Evolutionary conservation across 2,329 filamentous ascomycete species (phyloP).

Genomic region (Penicillium polonicum): DNA sequence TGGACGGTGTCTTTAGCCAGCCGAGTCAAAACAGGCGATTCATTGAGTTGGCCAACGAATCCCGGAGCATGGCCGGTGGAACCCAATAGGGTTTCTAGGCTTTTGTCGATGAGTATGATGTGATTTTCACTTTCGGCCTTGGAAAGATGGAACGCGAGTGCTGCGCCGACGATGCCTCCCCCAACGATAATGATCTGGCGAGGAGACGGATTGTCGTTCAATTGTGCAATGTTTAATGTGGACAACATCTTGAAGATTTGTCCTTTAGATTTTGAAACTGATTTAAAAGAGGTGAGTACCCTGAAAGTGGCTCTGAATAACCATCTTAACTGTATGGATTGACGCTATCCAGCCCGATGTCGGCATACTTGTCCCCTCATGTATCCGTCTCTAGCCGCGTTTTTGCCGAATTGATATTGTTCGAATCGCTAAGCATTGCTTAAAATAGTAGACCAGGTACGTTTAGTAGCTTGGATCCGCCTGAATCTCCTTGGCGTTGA

Average conservation of each 20-base stretch:
- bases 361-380: neutral
- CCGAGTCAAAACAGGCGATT: slow-evolving; percentile 30
- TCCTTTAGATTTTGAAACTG: neutral
- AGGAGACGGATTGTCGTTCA: slow-evolving; percentile 10
- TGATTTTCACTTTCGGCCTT: slow-evolving; percentile 10
- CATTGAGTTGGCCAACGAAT: slow-evolving; percentile 39
- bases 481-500: neutral
- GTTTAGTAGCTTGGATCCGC: neutral
- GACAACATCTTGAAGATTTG: neutral
- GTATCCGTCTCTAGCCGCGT: neutral
- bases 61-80: slow-evolving; percentile 38
- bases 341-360: neutral
- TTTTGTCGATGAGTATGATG: slow-evolving; percentile 30
- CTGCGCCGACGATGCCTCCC: slow-evolving; percentile 38
- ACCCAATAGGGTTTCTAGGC: slow-evolving; percentile 24
- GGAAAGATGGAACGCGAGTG: slow-evolving; percentile 35
- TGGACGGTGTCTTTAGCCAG: slow-evolving; percentile 33
- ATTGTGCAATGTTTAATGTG: neutral
- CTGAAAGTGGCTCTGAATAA: neutral
- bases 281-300: neutral
- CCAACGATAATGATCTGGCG: slow-evolving; percentile 25
- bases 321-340: neutral
- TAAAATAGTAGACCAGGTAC: neutral
- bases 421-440: neutral
- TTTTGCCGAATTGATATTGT: neutral